Evolutionary conservation across 345 rosid species (phyloP).

Genomic region (Brassica cretica): DNA sequence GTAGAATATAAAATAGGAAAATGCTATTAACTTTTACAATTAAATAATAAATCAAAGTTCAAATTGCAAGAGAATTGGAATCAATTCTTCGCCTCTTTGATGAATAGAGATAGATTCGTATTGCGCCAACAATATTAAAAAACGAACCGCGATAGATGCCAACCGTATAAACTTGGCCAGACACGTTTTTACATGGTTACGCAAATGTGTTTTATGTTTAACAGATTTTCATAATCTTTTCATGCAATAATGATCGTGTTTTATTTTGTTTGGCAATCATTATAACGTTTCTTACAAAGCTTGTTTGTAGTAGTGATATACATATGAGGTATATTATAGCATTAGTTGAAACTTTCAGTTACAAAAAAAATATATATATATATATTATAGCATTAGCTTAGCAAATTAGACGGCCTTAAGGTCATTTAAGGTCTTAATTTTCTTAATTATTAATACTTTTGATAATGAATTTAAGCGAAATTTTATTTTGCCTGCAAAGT

Average conservation of each 20-base stretch:
- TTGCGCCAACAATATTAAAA: conserved; percentile 41
- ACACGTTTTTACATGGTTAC: conserved; percentile 17
- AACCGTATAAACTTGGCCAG: conserved; percentile 36
- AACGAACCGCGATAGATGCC: conserved; percentile 43
- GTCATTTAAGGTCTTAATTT: neutral
- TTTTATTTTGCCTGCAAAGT: neutral
- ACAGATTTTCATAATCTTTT: neutral
- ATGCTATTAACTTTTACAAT: conserved; percentile 5
- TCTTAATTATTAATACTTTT: neutral
- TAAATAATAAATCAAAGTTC: conserved; percentile 32
- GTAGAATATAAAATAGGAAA: conserved; percentile 8
- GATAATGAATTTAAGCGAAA: neutral
- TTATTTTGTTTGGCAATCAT: neutral
- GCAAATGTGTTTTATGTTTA: neutral
- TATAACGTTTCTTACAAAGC: neutral
- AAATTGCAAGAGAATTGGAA: conserved; percentile 51
- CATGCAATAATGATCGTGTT: neutral
- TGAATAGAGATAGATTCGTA: conserved; percentile 54
- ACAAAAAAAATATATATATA: no score
- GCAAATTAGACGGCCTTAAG: conserved; percentile 4
- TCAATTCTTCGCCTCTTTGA: conserved; percentile 79
- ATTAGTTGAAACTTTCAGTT: no score
- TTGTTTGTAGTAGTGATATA: neutral
- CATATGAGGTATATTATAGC: neutral
- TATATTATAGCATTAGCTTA: no score